These are phyloP conservation scores for Cystobasidium slooffiae DNA, from an alignment of 1,284 basidiomycete genomes.

Conservation along the genomic window DNA sequence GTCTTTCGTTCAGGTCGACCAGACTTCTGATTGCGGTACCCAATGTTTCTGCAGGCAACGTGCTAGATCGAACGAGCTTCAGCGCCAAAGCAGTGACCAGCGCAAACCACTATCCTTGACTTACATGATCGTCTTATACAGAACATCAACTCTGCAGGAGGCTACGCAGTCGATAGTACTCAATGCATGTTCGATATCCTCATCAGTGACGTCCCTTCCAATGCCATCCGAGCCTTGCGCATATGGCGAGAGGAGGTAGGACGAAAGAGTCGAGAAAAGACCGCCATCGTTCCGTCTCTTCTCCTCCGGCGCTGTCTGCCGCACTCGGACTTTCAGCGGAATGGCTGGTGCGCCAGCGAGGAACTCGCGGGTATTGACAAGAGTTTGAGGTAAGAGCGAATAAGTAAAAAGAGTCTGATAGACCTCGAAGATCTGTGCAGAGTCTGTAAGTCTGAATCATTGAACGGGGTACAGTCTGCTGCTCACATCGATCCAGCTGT, in stretches of 20 bases:
- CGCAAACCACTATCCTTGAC: conserved; percentile 55
- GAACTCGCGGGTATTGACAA: conserved; percentile 98
- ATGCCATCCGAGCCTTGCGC: conserved; percentile 56
- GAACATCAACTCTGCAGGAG: conserved; percentile 89
- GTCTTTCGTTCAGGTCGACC: conserved; percentile 84
- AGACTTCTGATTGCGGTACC: conserved; percentile 81
- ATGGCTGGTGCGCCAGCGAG: conserved; percentile 82
- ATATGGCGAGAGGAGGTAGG: conserved; percentile 96
- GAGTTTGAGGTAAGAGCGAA: conserved; percentile 80
- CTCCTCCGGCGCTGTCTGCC: conserved; percentile 62
- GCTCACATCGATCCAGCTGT: conserved; percentile 72
- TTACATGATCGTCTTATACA: conserved; percentile 89
- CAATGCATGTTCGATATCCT: conserved; percentile 90
- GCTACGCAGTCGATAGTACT: conserved; percentile 94
- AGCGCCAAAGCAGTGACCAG: neutral
- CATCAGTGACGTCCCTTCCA: conserved; percentile 65
- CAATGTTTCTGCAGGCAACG: conserved; percentile 62
- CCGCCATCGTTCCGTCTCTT: conserved; percentile 77
- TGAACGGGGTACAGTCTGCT: neutral
- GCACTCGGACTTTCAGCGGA: conserved; percentile 75
- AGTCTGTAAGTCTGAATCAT: neutral
- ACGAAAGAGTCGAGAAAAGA: conserved; percentile 88
- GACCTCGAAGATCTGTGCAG: conserved; percentile 87
- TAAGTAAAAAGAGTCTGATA: conserved; percentile 95
- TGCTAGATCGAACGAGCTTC: neutral